phyloP scores from a whole-genome alignment of 2,329 filamentous ascomycete species.

The Penicillium frequentans region DNA sequence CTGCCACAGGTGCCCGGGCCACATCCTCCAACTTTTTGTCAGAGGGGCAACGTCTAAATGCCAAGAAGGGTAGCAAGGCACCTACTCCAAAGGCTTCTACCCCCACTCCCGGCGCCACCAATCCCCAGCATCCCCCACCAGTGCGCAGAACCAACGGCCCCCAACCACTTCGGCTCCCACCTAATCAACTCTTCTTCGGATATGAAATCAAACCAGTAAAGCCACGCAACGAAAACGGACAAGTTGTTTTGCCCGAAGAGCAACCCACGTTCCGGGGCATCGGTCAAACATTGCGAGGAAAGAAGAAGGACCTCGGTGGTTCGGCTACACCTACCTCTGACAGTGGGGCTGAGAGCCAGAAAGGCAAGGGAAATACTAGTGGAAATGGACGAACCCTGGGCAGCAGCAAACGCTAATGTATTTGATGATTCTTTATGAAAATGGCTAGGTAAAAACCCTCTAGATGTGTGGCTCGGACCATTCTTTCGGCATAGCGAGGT shows the following conservation, averaged over 20 bases:
- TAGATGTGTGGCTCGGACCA: conserved; percentile 6
- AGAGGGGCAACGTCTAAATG: conserved; percentile 76
- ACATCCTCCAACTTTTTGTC: conserved; percentile 75
- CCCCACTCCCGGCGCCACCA: conserved; percentile 62
- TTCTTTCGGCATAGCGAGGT: conserved; percentile 27
- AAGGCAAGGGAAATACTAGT: conserved; percentile 16
- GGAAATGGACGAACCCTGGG: conserved; percentile 20
- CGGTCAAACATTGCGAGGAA: conserved; percentile 76
- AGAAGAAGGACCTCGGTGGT: conserved; percentile 61
- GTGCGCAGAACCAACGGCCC: conserved; percentile 69
- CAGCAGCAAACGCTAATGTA: conserved; percentile 16
- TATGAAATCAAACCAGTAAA: conserved; percentile 90
- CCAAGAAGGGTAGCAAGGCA: conserved; percentile 78
- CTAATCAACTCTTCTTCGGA: conserved; percentile 94
- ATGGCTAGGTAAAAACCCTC: conserved; percentile 9
- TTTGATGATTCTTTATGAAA: conserved; percentile 1
- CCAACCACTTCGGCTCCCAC: conserved; percentile 77
- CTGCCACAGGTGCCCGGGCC: conserved; percentile 61
- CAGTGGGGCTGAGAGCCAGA: conserved; percentile 32
- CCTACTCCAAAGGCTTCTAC: conserved; percentile 72
- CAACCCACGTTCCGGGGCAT: conserved; percentile 79
- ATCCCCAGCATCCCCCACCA: conserved; percentile 45
- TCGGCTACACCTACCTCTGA: conserved; percentile 38
- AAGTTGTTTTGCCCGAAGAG: conserved; percentile 57
- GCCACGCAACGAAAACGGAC: conserved; percentile 67